Evolutionary conservation across 345 rosid genomes (phyloP), one percentile per base, ranked within the genome.

Genomic region (Gossypium herbaceum): DNA sequence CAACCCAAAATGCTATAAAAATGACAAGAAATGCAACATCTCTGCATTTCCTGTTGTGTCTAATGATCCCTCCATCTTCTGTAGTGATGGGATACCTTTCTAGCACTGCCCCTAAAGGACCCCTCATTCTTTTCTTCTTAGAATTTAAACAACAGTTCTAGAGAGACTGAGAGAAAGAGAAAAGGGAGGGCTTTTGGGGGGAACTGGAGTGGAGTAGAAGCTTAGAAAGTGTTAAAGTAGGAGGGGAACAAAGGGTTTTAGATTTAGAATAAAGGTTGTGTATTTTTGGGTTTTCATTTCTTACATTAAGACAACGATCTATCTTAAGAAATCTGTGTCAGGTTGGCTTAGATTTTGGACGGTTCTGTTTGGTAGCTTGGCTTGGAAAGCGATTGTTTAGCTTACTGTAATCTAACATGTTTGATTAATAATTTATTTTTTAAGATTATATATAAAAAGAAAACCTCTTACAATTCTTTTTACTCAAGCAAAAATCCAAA

Each of bases 1-100:
- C 92, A 79, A 95, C 83, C 99, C 99, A 95, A 82, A 93, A 95
- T 25, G 96, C 90, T 43, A 91, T 85, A 76, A 93, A 95, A 74
- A 95, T 72, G 67, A 93, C 79, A 44, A 93, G 97, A 84, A 93
- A 90, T 8, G 85, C 87, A 77, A 91, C 79, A 83, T 95, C 99
- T 84, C 96, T 84, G 73, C 98, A 95, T 80, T 93, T 93, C 87
- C 99, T 88, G 81, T 91, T 91, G 85, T 87, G 99, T 65, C 82
- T 90, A 61, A 93, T 89, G 84, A 95, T 90, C 79, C 99, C 99
- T 81, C 86, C 97, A 74, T 89, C 72, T 75, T 84, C 85, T 29
- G 84, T 78, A 80, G 75, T 88, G 22, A 20, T 20, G 22, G 22
- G 89, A 79, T 90, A 88, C 80, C 97, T 91, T 79, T 97, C 97